Evolutionary conservation across 352 stramenopile species (phyloP).

Genomic region (Pythium dissotocum): DNA sequence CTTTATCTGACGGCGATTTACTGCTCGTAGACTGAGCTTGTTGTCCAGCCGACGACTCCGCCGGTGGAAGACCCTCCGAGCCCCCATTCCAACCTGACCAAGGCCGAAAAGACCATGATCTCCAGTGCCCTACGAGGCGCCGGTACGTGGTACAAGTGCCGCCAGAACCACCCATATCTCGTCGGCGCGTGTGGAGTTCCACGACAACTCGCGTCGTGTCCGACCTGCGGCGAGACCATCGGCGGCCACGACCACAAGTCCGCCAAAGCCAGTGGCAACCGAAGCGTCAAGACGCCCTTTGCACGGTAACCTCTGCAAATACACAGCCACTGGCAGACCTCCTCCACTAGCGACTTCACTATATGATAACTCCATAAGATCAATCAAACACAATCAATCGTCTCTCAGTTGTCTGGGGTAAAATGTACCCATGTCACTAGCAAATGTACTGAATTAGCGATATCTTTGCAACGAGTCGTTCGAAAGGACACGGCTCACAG

Average conservation of each 20-base stretch:
- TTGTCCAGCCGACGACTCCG: neutral
- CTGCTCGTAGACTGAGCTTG: neutral
- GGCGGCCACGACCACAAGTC: conserved; percentile 27
- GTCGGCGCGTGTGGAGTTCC: conserved; percentile 36
- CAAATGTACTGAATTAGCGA: neutral
- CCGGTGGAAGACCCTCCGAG: conserved; percentile 7
- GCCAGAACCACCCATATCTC: conserved; percentile 34
- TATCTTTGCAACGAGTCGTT: neutral
- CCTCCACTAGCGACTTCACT: too few species aligned
- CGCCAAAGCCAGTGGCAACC: conserved; percentile 4
- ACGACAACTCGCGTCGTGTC: conserved; percentile 23
- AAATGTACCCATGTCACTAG: neutral
- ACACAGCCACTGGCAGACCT: too few species aligned
- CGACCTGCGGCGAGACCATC: conserved; percentile 29
- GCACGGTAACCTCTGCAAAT: too few species aligned
- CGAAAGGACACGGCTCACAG: conserved; percentile 10
- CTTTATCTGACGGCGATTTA: neutral
- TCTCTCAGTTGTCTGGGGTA: too few species aligned
- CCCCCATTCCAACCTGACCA: conserved; percentile 28
- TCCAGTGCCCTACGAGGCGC: conserved; percentile 11
- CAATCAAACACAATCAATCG: too few species aligned
- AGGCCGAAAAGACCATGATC: conserved; percentile 37
- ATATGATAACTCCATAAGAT: too few species aligned
- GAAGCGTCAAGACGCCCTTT: conserved; percentile 15
- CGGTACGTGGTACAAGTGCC: conserved; percentile 36